Percentiles rank a stretch among this genome's conserved stretches.
Evolutionary conservation across 805 yeast species (phyloP).

Genomic region (Saccharomyces eubayanus): DNA sequence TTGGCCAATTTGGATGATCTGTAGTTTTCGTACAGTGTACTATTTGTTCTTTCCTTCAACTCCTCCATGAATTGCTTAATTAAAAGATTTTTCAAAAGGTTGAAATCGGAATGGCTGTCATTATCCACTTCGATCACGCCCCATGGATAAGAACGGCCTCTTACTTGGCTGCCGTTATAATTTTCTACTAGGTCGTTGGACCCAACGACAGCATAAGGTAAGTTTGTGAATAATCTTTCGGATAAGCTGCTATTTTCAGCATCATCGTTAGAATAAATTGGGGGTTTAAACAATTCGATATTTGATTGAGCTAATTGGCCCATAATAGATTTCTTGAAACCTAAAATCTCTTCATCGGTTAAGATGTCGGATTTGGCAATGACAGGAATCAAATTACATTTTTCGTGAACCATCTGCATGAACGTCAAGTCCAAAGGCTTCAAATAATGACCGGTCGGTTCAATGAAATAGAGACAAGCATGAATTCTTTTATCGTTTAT

Average conservation of each 20-base stretch:
- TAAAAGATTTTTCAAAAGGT: constrained; percentile 77
- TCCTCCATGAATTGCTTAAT: constrained; percentile 90
- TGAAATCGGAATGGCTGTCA: constrained; percentile 87
- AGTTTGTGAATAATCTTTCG: constrained; percentile 53
- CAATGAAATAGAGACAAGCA: constrained; percentile 87
- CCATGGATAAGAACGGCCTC: constrained; percentile 96
- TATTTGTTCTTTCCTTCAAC: constrained; percentile 75
- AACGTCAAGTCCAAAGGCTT: constrained; percentile 82
- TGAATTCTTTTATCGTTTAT: constrained; percentile 80
- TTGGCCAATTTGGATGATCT: constrained; percentile 71
- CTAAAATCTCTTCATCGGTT: constrained; percentile 72
- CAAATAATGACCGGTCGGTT: constrained; percentile 93
- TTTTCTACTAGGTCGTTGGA: constrained; percentile 64
- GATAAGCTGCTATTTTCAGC: constrained; percentile 68
- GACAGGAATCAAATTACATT: constrained; percentile 88
- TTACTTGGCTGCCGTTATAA: constrained; percentile 67
- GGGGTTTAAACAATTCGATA: constrained; percentile 72
- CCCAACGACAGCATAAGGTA: constrained; percentile 94
- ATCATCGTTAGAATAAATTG: constrained; percentile 70
- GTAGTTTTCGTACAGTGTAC: constrained; percentile 75
- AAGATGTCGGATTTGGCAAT: constrained; percentile 92
- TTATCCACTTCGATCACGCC: constrained; percentile 93
- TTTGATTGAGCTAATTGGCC: constrained; percentile 70
- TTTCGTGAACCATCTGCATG: constrained; percentile 79
- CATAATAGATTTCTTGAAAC: constrained; percentile 68